Conservation (phyloP, 2,329 filamentous ascomycete species). For the Exophiala sp. region DNA sequence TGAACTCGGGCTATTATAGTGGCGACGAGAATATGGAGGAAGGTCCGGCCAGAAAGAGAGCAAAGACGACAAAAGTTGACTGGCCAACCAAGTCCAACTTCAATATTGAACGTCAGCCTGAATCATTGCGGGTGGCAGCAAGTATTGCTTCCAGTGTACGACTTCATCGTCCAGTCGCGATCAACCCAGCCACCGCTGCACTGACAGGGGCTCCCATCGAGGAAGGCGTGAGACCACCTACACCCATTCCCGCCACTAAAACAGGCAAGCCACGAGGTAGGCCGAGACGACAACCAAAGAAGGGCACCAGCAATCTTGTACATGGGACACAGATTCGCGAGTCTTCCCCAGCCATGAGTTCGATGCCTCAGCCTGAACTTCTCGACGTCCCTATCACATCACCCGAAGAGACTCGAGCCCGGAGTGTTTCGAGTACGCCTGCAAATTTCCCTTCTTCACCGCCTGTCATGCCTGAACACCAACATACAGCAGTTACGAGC, state of each 20-base stretch:
- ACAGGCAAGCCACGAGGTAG: slow-evolving; percentile 25
- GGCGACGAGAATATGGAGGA: slow-evolving; percentile 61
- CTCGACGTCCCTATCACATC: slow-evolving; percentile 49
- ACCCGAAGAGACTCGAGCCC: slow-evolving; percentile 49
- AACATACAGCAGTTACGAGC: slow-evolving; percentile 60
- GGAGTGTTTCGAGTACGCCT: slow-evolving; percentile 61
- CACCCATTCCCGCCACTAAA: slow-evolving; percentile 38
- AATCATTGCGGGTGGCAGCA: slow-evolving; percentile 83
- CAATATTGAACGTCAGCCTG: slow-evolving; percentile 65
- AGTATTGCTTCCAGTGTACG: slow-evolving; percentile 86
- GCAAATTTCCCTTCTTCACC: slow-evolving; percentile 86
- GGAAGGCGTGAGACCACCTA: slow-evolving; percentile 46
- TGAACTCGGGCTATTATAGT: slow-evolving; percentile 62
- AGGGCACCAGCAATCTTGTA: slow-evolving; percentile 51
- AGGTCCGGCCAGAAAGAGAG: slow-evolving; percentile 68
- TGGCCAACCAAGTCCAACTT: slow-evolving; percentile 67
- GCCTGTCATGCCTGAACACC: slow-evolving; percentile 65
- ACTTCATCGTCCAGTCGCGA: slow-evolving; percentile 68
- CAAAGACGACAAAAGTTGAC: slow-evolving; percentile 69
- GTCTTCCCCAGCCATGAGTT: slow-evolving; percentile 39
- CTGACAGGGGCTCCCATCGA: slow-evolving; percentile 33
- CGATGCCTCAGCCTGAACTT: slow-evolving; percentile 34
- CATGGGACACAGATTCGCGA: slow-evolving; percentile 59
- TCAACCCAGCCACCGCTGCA: slow-evolving; percentile 37
- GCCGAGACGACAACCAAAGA: slow-evolving; percentile 19